Base-by-base conservation (phyloP, 768 basidiomycete genomes). In the Clitopilus hobsonii region DNA sequence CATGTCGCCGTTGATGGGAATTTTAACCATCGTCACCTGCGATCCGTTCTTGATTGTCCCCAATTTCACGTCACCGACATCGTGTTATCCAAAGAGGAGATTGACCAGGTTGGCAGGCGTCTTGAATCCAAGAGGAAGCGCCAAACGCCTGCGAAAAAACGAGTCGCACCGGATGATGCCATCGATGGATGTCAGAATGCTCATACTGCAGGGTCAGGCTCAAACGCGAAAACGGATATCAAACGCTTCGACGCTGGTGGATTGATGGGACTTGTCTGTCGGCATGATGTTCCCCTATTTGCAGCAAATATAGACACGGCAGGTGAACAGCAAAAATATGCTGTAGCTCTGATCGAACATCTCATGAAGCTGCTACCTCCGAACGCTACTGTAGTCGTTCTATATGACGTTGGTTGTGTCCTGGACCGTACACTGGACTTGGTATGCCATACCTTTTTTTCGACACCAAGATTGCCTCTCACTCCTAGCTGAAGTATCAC, bases 301-400 rank as follows among this genome's bases (percentile, higher is more conserved):
- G 54, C 74, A 2, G 68, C 69, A 18, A 75, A 79, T 50, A 74
- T 79, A 16, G 67, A 71, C 54, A 63, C 71, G 0, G 64, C 71
- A 11, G 70, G 74, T 3, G 68, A 76, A 54, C 60, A 73, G 55
- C 71, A 76, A 50, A 67, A 74, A 20, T 76, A 70, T 56, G 63
- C 66, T 20, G 59, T 77, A 3, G 61, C 72, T 0, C 60, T 75
- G 0, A 56, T 77, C 5, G 53, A 68, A 25, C 56, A 67, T 23
- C 54, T 75, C 1, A 67, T 65, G 41, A 52, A 52, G 0, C 50
- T 66, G 0, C 50, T 77, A 1, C 77, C 75, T 0, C n/a, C 54
- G 0, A 1, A 58, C 0, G 63, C 67, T 0, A 73, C 65, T 0
- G 58, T 72, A 3, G 49, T 58, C 0, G 59, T 62, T 6, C 50